phyloP scores from a whole-genome alignment of 2,329 filamentous ascomycete genomes.

The Akanthomyces muscarius region DNA sequence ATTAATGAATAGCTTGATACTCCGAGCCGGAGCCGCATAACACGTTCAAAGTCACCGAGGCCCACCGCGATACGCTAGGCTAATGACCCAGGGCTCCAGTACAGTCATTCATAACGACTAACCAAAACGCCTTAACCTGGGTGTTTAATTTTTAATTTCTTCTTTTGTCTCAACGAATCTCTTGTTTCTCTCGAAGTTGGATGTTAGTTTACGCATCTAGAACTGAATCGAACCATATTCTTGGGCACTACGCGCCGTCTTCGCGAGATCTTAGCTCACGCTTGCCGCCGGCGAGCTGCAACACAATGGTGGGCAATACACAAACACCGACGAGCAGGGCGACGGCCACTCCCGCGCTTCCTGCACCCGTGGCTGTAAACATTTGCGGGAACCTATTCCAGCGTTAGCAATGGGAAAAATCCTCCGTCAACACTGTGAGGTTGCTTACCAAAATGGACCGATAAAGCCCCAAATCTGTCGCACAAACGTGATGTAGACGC shows the following conservation, averaged over 20 bases:
- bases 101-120: too few relatives aligned
- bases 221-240: neutral
- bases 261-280: neutral
- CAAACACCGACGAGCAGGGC: slow-evolving; percentile 1
- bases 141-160: neutral
- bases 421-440: neutral
- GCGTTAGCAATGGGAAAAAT: neutral
- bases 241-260: neutral
- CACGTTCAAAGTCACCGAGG: too few relatives aligned
- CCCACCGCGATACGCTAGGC: too few relatives aligned
- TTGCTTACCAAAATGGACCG: neutral
- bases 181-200: too few relatives aligned
- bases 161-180: too few relatives aligned
- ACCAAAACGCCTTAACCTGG: neutral
- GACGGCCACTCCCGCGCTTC: slow-evolving; percentile 3
- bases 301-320: neutral
- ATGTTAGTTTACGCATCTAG: too few relatives aligned
- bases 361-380: neutral
- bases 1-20: too few relatives aligned
- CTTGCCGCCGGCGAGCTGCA: neutral
- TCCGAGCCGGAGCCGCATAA: too few relatives aligned
- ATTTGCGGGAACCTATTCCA: slow-evolving; percentile 9
- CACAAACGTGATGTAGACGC: slow-evolving; percentile 5
- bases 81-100: neutral
- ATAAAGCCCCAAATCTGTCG: slow-evolving; percentile 4